phyloP scores from a whole-genome alignment of 148 eudicot species.

The Vaccinium myrtillus region DNA sequence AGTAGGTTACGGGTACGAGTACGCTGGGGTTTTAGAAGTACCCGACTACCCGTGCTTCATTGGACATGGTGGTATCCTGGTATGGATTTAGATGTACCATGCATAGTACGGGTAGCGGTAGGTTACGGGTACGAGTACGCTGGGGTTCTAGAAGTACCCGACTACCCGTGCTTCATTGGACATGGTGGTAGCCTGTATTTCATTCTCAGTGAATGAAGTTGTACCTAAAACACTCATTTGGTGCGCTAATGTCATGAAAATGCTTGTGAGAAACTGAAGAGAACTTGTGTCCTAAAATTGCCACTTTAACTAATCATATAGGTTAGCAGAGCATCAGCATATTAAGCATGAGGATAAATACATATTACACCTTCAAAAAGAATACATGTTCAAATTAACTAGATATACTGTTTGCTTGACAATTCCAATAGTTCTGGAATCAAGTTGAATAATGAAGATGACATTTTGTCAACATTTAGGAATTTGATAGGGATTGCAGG shows the following conservation, averaged over 20 bases:
- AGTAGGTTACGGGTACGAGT: too few species aligned
- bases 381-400: not conserved
- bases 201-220: not conserved
- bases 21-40: too few species aligned
- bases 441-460: not conserved
- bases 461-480: not conserved
- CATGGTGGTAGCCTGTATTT: not conserved
- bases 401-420: not conserved
- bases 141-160: too few species aligned
- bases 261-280: not conserved
- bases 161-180: too few species aligned
- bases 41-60: too few species aligned
- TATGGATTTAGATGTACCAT: too few species aligned
- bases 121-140: too few species aligned
- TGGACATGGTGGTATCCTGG: not conserved
- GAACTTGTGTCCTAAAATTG: not conserved
- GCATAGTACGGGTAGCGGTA: too few species aligned
- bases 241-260: not conserved
- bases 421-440: not conserved
- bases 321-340: not conserved
- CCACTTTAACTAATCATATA: not conserved
- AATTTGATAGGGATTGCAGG: not conserved
- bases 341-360: not conserved
- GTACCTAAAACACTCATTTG: not conserved
- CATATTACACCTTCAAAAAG: not conserved